These are phyloP conservation scores for Xylaria nigripes DNA, from an alignment of 495 filamentous ascomycete genomes.

Conservation along the genomic window DNA sequence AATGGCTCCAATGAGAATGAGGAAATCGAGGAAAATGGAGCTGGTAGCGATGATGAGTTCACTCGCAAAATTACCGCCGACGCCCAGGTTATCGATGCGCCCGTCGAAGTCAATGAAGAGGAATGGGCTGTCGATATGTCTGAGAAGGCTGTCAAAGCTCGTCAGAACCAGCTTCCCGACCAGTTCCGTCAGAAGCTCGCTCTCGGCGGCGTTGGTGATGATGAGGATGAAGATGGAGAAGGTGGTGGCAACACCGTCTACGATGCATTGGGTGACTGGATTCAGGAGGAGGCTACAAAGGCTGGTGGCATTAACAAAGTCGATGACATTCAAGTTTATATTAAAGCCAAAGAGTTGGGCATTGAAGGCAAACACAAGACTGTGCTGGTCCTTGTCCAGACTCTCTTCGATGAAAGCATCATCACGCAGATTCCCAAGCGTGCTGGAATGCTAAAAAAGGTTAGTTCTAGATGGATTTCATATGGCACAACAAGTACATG, in stretches of 20 bases:
- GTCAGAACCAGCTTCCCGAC: conserved; percentile 78
- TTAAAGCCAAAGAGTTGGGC: conserved; percentile 92
- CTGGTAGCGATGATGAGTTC: conserved; percentile 83
- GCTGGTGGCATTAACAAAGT: conserved; percentile 66
- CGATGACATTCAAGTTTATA: conserved; percentile 80
- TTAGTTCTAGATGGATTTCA: conserved; percentile 18
- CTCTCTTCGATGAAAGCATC: conserved; percentile 87
- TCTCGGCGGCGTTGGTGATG: conserved; percentile 65
- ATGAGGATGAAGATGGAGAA: conserved; percentile 77
- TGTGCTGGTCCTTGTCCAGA: conserved; percentile 82
- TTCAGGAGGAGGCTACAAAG: conserved; percentile 62
- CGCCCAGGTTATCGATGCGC: conserved; percentile 62
- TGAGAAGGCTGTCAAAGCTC: conserved; percentile 87
- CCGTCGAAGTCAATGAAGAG: conserved; percentile 65
- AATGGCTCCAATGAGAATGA: conserved; percentile 61
- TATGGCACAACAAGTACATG: not conserved
- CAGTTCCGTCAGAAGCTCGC: conserved; percentile 87
- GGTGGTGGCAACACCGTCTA: conserved; percentile 70
- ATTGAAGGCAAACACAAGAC: conserved; percentile 95
- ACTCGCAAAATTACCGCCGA: conserved; percentile 81
- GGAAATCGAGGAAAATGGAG: conserved; percentile 50
- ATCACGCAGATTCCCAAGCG: conserved; percentile 70
- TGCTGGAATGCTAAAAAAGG: conserved; percentile 77
- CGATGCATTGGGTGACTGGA: conserved; percentile 90
- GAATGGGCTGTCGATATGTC: conserved; percentile 95